Conservation (phyloP, 1,284 basidiomycete genomes). For the Sutorius eximius region DNA sequence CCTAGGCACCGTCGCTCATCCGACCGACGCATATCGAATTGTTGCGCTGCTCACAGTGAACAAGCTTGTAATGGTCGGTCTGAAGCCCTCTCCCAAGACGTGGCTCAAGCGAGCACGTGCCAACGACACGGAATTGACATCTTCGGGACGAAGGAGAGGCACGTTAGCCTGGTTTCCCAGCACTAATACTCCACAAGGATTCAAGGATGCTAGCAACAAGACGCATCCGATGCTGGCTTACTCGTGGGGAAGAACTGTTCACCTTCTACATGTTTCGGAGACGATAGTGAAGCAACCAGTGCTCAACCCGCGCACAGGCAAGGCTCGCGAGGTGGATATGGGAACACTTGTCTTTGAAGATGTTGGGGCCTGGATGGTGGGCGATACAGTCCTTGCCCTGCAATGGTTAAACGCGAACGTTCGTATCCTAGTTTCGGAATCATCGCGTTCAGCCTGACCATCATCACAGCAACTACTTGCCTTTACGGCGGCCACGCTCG, state of each 20-base stretch:
- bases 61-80: slow-evolving; percentile 90
- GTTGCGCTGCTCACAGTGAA: slow-evolving; percentile 86
- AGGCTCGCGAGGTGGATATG: slow-evolving; percentile 55
- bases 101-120: slow-evolving; percentile 83
- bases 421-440: slow-evolving; percentile 41
- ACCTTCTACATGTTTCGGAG: slow-evolving; percentile 68
- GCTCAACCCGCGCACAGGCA: slow-evolving; percentile 59
- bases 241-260: slow-evolving; percentile 74
- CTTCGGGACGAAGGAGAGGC: slow-evolving; percentile 51
- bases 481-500: slow-evolving; percentile 58
- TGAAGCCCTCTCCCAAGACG: slow-evolving; percentile 90
- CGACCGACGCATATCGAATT: slow-evolving; percentile 82
- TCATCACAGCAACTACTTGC: slow-evolving; percentile 57
- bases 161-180: slow-evolving; percentile 80
- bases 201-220: slow-evolving; percentile 31
- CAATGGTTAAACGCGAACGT: slow-evolving; percentile 80
- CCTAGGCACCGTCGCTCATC: slow-evolving; percentile 72
- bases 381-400: slow-evolving; percentile 60
- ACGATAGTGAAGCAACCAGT: slow-evolving; percentile 51
- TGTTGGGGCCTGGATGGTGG: slow-evolving; percentile 53
- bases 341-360: slow-evolving; percentile 64
- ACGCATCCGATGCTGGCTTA: slow-evolving; percentile 72
- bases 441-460: slow-evolving; percentile 10
- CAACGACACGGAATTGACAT: slow-evolving; percentile 46
- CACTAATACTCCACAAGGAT: slow-evolving; percentile 30